These are phyloP conservation scores for Ascosphaera apis DNA, from an alignment of 2,329 filamentous ascomycete genomes.

Conservation along the genomic window DNA sequence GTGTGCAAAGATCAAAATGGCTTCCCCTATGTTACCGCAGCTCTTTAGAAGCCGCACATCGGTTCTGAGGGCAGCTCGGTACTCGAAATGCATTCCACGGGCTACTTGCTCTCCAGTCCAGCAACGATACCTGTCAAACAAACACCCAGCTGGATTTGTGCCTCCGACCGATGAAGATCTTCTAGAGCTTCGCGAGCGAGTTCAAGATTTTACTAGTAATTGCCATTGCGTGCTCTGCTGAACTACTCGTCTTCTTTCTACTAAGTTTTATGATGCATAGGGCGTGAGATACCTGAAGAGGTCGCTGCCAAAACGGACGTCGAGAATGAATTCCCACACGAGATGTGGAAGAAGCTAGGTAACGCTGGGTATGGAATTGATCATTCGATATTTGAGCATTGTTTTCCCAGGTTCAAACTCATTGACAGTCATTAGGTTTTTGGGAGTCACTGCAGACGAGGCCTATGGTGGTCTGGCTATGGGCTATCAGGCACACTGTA, in stretches of 20 bases:
- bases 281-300: slow-evolving; percentile 66
- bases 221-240: too few species aligned
- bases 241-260: not conserved
- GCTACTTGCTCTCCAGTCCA: not conserved
- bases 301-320: slow-evolving; percentile 65
- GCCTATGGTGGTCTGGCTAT: slow-evolving; percentile 72
- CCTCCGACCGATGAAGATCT: slow-evolving; percentile 51
- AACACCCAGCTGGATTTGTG: slow-evolving; percentile 41
- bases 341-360: slow-evolving; percentile 87
- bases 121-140: slow-evolving; percentile 11
- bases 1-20: not conserved
- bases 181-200: slow-evolving; percentile 56
- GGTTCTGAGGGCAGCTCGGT: not conserved
- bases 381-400: not conserved
- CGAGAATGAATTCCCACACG: slow-evolving; percentile 64
- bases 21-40: not conserved
- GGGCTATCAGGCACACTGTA: slow-evolving; percentile 90
- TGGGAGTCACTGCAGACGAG: slow-evolving; percentile 85
- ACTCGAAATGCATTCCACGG: not conserved
- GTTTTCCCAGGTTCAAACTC: not conserved
- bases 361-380: slow-evolving; percentile 41
- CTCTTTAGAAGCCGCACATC: not conserved
- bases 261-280: slow-evolving; percentile 12
- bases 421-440: slow-evolving; percentile 28
- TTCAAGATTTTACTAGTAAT: slow-evolving; percentile 58